These are phyloP conservation scores for Lepidium sativum DNA, from an alignment of 345 rosid species.

Conservation along the genomic window DNA sequence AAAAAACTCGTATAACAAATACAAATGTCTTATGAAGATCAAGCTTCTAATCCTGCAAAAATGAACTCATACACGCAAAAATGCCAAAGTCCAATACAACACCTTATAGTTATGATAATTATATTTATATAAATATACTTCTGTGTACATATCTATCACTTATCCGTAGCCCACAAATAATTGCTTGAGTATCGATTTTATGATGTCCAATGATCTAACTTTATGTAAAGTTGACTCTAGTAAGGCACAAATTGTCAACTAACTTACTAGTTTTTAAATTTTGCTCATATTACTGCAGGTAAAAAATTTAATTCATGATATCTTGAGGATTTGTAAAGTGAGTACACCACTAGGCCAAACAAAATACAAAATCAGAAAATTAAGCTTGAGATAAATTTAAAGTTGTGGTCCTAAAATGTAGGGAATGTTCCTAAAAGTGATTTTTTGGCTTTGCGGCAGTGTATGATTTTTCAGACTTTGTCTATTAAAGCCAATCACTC, in stretches of 20 bases:
- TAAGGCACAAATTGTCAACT: not conserved
- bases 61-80: too few relatives aligned
- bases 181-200: not conserved
- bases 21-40: too few relatives aligned
- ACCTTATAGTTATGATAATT: not conserved
- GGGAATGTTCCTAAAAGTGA: not conserved
- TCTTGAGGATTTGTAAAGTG: too few relatives aligned
- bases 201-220: not conserved
- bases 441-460: constrained; percentile 15
- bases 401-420: constrained; percentile 1
- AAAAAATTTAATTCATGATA: not conserved
- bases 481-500: constrained; percentile 5
- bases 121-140: not conserved
- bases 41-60: too few relatives aligned
- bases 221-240: not conserved
- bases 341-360: too few relatives aligned
- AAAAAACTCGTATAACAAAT: too few relatives aligned
- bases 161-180: not conserved
- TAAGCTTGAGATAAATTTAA: not conserved
- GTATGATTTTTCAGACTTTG: not conserved
- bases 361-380: not conserved
- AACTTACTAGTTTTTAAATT: too few relatives aligned
- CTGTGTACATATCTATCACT: not conserved
- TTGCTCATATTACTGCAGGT: too few relatives aligned
- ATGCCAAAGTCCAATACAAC: too few relatives aligned